A percentile compares a stretch with the other conserved stretches of the same genome.
These are phyloP conservation scores for Pyrenophora tritici-repentis DNA, from an alignment of 2,329 filamentous ascomycete species.

Conservation along the genomic window DNA sequence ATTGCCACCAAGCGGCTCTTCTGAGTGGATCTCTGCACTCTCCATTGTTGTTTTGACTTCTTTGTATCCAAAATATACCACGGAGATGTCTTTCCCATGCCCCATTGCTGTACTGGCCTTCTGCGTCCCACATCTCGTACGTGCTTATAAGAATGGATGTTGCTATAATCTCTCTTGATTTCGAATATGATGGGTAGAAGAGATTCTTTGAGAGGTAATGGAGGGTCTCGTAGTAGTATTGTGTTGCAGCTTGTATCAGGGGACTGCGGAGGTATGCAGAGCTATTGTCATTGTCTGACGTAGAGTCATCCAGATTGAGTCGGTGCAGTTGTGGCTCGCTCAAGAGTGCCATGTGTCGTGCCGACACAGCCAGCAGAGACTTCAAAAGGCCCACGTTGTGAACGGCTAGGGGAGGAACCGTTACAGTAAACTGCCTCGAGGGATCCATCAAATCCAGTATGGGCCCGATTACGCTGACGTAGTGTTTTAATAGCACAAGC, in stretches of 20 bases:
- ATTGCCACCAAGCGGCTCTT: slow-evolving; percentile 68
- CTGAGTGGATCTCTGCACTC: slow-evolving; percentile 59
- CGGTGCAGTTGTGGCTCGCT: slow-evolving; percentile 27
- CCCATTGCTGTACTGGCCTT: slow-evolving; percentile 48
- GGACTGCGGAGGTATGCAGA: slow-evolving; percentile 28
- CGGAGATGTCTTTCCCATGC: slow-evolving; percentile 67
- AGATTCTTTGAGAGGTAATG: slow-evolving; percentile 66
- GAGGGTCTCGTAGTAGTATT: slow-evolving; percentile 67
- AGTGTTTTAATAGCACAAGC: slow-evolving; percentile 48
- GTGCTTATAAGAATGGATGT: slow-evolving; percentile 65
- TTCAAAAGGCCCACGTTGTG: slow-evolving; percentile 63
- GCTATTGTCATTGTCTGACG: slow-evolving; percentile 14
- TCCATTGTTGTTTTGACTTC: slow-evolving; percentile 65
- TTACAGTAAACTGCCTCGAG: slow-evolving; percentile 45
- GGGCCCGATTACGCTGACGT: slow-evolving; percentile 44
- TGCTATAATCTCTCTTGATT: slow-evolving; percentile 62
- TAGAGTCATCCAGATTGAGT: slow-evolving; percentile 38
- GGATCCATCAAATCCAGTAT: slow-evolving; percentile 55
- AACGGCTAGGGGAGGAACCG: slow-evolving; percentile 47
- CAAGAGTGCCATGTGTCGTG: slow-evolving; percentile 57
- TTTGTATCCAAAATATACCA: slow-evolving; percentile 69
- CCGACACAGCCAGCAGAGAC: slow-evolving; percentile 61
- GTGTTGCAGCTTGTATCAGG: slow-evolving; percentile 47
- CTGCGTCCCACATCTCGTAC: slow-evolving; percentile 69
- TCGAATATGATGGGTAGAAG: slow-evolving; percentile 62